These are phyloP conservation scores for Talaromyces thailandensis DNA, from an alignment of 495 filamentous ascomycete genomes.

Conservation along the genomic window DNA sequence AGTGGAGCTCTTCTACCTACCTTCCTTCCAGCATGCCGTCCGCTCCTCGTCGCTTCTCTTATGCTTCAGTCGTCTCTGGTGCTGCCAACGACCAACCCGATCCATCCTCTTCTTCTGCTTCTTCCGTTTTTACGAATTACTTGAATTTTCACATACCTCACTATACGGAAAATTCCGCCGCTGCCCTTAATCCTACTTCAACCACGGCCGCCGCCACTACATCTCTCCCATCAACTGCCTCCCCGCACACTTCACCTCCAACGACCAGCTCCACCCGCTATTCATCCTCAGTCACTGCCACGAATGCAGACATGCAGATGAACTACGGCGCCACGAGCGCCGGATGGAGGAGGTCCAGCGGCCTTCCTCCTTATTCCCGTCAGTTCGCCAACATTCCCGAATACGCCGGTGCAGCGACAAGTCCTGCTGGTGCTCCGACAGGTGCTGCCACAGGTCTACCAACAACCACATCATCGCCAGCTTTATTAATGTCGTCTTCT, in stretches of 20 bases:
- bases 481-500: conserved; percentile 14
- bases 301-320: conserved; percentile 40
- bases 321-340: conserved; percentile 18
- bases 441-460: conserved; percentile 21
- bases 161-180: not conserved
- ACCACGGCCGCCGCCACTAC: not conserved
- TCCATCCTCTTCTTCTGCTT: conserved; percentile 24
- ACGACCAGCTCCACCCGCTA: conserved; percentile 15
- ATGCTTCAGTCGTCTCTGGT: conserved; percentile 76
- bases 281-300: not conserved
- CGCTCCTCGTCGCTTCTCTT: conserved; percentile 51
- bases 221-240: not conserved
- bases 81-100: conserved; percentile 36
- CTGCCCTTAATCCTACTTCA: not conserved
- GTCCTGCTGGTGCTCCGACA: not conserved
- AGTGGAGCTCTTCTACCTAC: not conserved
- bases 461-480: conserved; percentile 17
- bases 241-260: conserved; percentile 10
- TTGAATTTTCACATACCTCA: not conserved
- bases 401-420: conserved; percentile 13
- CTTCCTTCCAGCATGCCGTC: conserved; percentile 28
- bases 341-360: conserved; percentile 25
- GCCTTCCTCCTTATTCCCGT: conserved; percentile 50
- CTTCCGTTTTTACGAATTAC: not conserved
- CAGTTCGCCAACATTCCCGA: conserved; percentile 46